These are phyloP conservation scores for Dactylonectria estremocensis DNA, from an alignment of 2,329 filamentous ascomycete genomes.

Conservation along the genomic window DNA sequence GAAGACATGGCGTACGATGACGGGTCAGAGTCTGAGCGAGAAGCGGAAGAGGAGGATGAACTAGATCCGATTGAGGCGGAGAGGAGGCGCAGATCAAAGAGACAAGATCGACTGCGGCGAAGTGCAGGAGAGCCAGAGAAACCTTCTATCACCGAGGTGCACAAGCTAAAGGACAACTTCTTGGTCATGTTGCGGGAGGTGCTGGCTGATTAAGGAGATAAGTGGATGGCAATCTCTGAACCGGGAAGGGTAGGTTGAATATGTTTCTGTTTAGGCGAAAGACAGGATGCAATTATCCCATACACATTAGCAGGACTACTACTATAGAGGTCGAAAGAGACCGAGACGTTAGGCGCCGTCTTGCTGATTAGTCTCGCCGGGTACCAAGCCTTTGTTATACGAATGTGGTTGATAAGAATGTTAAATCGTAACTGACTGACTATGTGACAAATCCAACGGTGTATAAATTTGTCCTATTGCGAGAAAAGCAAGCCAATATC, in stretches of 20 bases:
- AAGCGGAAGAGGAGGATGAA: slow-evolving; percentile 83
- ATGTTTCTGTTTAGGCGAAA: slow-evolving; percentile 8
- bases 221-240: slow-evolving; percentile 35
- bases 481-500: no score
- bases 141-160: slow-evolving; percentile 82
- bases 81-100: slow-evolving; percentile 81
- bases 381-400: neutral
- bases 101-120: slow-evolving; percentile 84
- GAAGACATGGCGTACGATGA: slow-evolving; percentile 89
- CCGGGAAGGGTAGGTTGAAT: slow-evolving; percentile 20
- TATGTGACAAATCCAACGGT: no score
- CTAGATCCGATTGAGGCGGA: slow-evolving; percentile 91
- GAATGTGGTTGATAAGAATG: slow-evolving; percentile 14
- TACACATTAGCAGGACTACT: slow-evolving; percentile 1
- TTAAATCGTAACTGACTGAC: no score
- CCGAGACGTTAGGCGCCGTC: neutral
- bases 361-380: neutral
- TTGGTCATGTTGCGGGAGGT: slow-evolving; percentile 86
- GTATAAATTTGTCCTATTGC: no score
- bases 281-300: neutral
- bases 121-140: slow-evolving; percentile 89
- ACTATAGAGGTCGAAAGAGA: slow-evolving; percentile 6
- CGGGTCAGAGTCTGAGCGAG: slow-evolving; percentile 74
- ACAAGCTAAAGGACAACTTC: slow-evolving; percentile 86
- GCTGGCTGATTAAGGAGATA: slow-evolving; percentile 75